Evolutionary conservation across 495 filamentous ascomycete genomes (phyloP), one percentile per base, ranked within the genome.

Genomic region (Lophiostoma macrostomum): DNA sequence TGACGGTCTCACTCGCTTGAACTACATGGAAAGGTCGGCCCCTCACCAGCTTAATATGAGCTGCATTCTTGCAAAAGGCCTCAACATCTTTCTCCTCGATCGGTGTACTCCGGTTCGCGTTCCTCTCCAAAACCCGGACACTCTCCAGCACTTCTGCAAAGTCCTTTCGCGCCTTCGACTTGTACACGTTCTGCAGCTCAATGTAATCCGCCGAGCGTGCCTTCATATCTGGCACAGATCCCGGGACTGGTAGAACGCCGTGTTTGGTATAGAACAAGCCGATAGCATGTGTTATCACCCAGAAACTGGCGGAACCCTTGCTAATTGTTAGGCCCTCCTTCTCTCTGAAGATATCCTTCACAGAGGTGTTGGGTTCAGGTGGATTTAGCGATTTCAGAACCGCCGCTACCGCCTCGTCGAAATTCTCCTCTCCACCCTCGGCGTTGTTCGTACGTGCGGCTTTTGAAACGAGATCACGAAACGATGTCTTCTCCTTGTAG

Each of bases 181-280:
- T 96, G 80, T 97, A 98, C 61, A 96, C 82, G 59, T 87, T 95
- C 71, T 97, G 93, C 22, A 99, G 76, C 54, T 83, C 76, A 54
- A 97, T 82, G 72, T 99, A 99, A 57, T 95, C 89, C 39, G 79
- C 83, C 16, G 90, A 95, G 68, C 91, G 81, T 25, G 93, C 89
- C 72, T 99, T 99, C 93, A 99, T 99, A 70, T 99, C 93, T 5
- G 93, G 94, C 12, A 97, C 75, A 16, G 84, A 83, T 37, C 93
- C 94, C 2, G 90, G 86, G 0, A 99, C 73, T 16, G 93, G 93
- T 5, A 97, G 78, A 31, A 82, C 77, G 16, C 74, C 71, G 61
- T 95, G 82, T 45, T 75, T 76, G 11, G 71, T 65, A 64, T 91
- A 83, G 71, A 97, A 99, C 25, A 75, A 58, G 30, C 76, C 77